A percentile compares a stretch with the other conserved stretches of the same genome.
phyloP scores from a whole-genome alignment of 1,284 basidiomycete species.

The Austroboletus niveus region DNA sequence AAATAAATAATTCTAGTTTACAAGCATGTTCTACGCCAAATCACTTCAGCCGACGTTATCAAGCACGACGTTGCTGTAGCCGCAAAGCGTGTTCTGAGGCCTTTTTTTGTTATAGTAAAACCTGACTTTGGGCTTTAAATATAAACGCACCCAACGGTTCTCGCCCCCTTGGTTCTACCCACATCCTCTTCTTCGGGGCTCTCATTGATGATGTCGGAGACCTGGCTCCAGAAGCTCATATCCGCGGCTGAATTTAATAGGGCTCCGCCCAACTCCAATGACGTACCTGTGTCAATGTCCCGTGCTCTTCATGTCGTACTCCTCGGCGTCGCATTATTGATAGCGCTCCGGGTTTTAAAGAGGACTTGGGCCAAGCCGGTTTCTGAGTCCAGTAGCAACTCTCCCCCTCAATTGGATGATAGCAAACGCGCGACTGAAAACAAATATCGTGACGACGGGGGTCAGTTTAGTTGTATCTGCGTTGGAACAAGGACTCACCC shows the following conservation, averaged over 20 bases:
- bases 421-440: slow-evolving; percentile 14
- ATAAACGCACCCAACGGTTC: background rate
- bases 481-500: slow-evolving; percentile 3
- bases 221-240: slow-evolving; percentile 13
- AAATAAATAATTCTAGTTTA: background rate
- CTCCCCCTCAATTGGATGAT: background rate
- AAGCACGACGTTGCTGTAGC: no score
- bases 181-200: background rate
- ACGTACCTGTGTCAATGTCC: slow-evolving; percentile 15
- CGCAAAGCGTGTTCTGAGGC: no score
- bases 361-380: slow-evolving; percentile 7
- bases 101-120: no score
- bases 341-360: slow-evolving; percentile 12
- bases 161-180: background rate
- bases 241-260: slow-evolving; percentile 6
- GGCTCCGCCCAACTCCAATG: slow-evolving; percentile 20
- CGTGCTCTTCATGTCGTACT: slow-evolving; percentile 17
- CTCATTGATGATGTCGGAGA: slow-evolving; percentile 7
- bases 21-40: no score
- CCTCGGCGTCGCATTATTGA: slow-evolving; percentile 15
- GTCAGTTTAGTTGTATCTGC: slow-evolving; percentile 12
- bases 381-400: background rate
- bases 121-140: background rate
- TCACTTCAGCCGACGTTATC: no score
- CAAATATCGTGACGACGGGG: slow-evolving; percentile 22